phyloP scores from a whole-genome alignment of 1,284 basidiomycete genomes.

The Puccinia hordei region DNA sequence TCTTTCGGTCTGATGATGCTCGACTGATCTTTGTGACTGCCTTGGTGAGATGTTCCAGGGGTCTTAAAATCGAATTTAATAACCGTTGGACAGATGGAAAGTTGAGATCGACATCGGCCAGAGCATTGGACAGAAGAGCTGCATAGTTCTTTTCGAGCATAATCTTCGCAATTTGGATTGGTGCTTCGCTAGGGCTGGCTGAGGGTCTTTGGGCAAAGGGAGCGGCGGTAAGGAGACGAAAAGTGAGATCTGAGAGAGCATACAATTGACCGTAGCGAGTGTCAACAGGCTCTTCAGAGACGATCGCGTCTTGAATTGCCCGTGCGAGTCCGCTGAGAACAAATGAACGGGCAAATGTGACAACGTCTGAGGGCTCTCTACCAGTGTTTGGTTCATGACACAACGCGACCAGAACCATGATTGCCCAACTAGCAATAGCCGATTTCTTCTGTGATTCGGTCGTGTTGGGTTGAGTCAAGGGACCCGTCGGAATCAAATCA shows the following conservation, averaged over 20 bases:
- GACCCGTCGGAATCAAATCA: constrained; percentile 58
- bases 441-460: constrained; percentile 58
- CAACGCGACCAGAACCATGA: constrained; percentile 85
- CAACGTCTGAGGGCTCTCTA: constrained; percentile 75
- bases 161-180: constrained; percentile 89
- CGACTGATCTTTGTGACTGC: constrained; percentile 96
- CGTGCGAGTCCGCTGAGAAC: constrained; percentile 85
- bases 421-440: constrained; percentile 69
- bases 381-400: constrained; percentile 76
- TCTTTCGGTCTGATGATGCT: constrained; percentile 69
- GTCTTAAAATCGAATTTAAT: constrained; percentile 80
- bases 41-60: constrained; percentile 90
- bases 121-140: constrained; percentile 78
- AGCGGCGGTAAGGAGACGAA: constrained; percentile 80
- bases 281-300: constrained; percentile 69
- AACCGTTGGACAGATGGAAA: constrained; percentile 86
- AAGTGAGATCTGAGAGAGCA: constrained; percentile 82
- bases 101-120: constrained; percentile 92
- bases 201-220: constrained; percentile 64
- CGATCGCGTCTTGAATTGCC: constrained; percentile 77
- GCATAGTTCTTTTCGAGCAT: constrained; percentile 99
- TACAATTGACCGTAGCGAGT: constrained; percentile 83
- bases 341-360: constrained; percentile 80
- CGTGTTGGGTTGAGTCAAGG: constrained; percentile 55
- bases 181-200: constrained; percentile 68